Evolutionary conservation across 1,284 basidiomycete genomes (phyloP).

Genomic region (Pulveroboletus sp.): DNA sequence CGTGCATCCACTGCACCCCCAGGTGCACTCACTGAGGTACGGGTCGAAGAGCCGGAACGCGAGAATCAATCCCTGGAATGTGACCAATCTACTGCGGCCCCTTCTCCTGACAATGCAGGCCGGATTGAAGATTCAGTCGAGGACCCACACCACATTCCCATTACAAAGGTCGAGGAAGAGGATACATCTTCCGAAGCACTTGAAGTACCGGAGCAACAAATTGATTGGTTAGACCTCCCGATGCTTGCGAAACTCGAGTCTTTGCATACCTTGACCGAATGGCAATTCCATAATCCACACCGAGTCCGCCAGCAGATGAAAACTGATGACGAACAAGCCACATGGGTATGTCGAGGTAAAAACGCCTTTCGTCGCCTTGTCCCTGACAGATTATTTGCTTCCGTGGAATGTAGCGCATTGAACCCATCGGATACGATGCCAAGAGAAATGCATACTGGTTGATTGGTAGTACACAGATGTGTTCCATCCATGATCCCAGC

Average conservation of each 20-base stretch:
- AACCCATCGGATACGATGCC: constrained; percentile 85
- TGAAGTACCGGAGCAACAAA: constrained; percentile 27
- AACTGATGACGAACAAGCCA: constrained; percentile 70
- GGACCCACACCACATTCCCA: not conserved
- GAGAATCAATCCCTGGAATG: constrained; percentile 5
- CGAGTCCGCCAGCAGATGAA: constrained; percentile 72
- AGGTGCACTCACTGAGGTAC: constrained; percentile 12
- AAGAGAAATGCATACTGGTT: constrained; percentile 87
- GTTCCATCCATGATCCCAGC: constrained; percentile 3
- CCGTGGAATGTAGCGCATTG: constrained; percentile 61
- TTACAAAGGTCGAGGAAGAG: constrained; percentile 29
- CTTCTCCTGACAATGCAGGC: constrained; percentile 4
- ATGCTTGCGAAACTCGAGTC: constrained; percentile 78
- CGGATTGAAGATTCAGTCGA: not conserved
- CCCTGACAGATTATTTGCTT: constrained; percentile 5
- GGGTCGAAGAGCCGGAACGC: constrained; percentile 9
- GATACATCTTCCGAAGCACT: constrained; percentile 20
- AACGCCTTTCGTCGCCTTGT: not conserved
- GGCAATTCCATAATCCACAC: constrained; percentile 77
- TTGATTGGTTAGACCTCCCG: constrained; percentile 67
- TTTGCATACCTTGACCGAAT: constrained; percentile 70
- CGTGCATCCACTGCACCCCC: constrained; percentile 30
- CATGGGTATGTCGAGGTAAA: constrained; percentile 59
- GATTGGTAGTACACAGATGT: constrained; percentile 62
- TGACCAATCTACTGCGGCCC: not conserved